Evolutionary conservation across 1,284 basidiomycete genomes (phyloP).

Genomic region (Irpex sp.): DNA sequence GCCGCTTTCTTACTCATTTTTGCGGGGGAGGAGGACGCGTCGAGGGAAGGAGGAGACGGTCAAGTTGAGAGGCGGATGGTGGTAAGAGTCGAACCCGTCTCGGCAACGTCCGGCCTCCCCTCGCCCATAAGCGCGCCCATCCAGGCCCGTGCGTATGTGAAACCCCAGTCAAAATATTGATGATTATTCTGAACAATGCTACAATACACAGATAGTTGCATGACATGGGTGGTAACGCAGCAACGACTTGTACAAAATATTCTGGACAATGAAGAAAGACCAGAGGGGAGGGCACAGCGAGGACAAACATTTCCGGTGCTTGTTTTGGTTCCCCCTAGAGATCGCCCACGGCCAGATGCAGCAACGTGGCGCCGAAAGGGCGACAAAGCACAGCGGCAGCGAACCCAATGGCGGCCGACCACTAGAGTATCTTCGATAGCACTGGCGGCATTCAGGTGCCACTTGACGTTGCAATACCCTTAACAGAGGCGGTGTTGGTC

Average conservation of each 20-base stretch:
- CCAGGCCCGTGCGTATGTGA: not conserved
- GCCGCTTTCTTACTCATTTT: constrained; percentile 58
- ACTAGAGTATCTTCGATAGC: too few species aligned
- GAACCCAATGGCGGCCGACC: too few species aligned
- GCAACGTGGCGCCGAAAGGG: not conserved
- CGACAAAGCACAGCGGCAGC: too few species aligned
- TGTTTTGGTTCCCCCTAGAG: not conserved
- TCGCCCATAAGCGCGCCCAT: not conserved
- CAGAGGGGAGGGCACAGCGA: not conserved
- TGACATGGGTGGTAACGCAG: not conserved
- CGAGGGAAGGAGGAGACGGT: constrained; percentile 1
- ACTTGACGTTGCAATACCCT: too few species aligned
- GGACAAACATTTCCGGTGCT: not conserved
- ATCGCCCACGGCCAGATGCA: not conserved
- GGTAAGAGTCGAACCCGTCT: constrained; percentile 17
- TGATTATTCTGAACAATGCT: not conserved
- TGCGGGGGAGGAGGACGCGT: constrained; percentile 3
- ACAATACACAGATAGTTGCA: not conserved
- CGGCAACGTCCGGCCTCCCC: constrained; percentile 11
- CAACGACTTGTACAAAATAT: not conserved
- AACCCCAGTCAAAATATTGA: not conserved
- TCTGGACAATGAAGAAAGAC: not conserved
- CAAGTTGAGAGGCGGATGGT: constrained; percentile 9
- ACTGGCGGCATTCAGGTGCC: not conserved
- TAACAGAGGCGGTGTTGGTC: too few species aligned